Percentiles rank a stretch among this genome's conserved stretches.
These are phyloP conservation scores for Malus sieversii DNA, from an alignment of 306 rosid genomes.

Conservation along the genomic window DNA sequence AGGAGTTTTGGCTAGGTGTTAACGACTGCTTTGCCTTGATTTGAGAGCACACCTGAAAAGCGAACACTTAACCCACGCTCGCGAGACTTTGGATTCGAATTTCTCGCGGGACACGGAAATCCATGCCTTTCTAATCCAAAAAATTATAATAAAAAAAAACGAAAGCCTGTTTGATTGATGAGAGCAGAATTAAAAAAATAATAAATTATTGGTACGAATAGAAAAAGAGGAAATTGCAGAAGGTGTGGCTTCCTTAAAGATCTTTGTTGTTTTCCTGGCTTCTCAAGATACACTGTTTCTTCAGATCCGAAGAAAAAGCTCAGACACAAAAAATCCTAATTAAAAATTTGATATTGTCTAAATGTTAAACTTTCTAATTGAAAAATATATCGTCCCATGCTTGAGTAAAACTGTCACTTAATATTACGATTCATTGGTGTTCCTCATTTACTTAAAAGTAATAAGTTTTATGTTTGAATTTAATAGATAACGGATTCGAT, in stretches of 20 bases:
- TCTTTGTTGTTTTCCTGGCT: slow-evolving; percentile 46
- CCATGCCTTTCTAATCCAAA: neutral
- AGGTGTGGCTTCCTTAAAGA: slow-evolving; percentile 25
- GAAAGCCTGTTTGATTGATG: slow-evolving; percentile 1
- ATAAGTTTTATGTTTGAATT: no score
- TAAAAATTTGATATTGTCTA: neutral
- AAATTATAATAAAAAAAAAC: neutral
- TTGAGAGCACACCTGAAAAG: neutral
- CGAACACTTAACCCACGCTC: neutral
- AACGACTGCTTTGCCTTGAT: neutral
- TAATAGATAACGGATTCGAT: no score
- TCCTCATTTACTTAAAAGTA: no score
- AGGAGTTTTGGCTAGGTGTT: neutral
- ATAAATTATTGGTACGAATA: neutral
- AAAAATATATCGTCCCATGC: no score
- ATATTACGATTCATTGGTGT: no score
- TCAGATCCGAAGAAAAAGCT: slow-evolving; percentile 52
- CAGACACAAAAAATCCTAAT: slow-evolving; percentile 8
- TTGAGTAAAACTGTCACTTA: no score
- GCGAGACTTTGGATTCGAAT: neutral
- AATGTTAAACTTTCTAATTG: no score
- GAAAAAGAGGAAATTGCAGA: neutral
- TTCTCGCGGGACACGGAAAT: slow-evolving; percentile 11
- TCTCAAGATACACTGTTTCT: slow-evolving; percentile 30
- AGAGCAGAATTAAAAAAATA: slow-evolving; percentile 13